These are phyloP conservation scores for Acephala macrosclerotiorum DNA, from an alignment of 2,329 filamentous ascomycete genomes.

Conservation along the genomic window DNA sequence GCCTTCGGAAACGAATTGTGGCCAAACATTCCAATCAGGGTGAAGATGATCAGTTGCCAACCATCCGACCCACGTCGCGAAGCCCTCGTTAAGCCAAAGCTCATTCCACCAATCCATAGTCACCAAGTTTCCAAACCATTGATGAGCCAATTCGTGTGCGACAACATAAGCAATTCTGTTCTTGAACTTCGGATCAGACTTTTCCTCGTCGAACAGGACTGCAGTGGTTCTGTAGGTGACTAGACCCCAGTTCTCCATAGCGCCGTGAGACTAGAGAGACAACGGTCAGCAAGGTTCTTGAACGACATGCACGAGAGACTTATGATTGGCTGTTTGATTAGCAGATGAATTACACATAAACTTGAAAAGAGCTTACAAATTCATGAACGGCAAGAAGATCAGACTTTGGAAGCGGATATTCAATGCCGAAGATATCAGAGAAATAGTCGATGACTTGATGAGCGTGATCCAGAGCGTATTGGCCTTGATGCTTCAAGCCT, in stretches of 20 bases:
- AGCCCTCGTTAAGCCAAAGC: conserved; percentile 88
- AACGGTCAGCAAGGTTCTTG: conserved; percentile 47
- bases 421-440: conserved; percentile 91
- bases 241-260: conserved; percentile 82
- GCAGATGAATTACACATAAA: not conserved
- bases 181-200: conserved; percentile 88
- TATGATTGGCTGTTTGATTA: conserved; percentile 20
- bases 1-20: conserved; percentile 94
- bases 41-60: conserved; percentile 78
- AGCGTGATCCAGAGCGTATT: conserved; percentile 88
- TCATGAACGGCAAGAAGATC: conserved; percentile 92
- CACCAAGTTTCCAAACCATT: conserved; percentile 95
- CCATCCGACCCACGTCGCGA: conserved; percentile 99
- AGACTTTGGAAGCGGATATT: conserved; percentile 92
- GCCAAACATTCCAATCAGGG: conserved; percentile 98
- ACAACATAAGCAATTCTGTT: conserved; percentile 97
- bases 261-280: conserved; percentile 62
- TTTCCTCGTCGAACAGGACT: conserved; percentile 93
- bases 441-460: conserved; percentile 96
- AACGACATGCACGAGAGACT: not conserved
- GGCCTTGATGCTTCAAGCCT: conserved; percentile 92
- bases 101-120: conserved; percentile 96
- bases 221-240: conserved; percentile 96
- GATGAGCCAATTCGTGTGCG: conserved; percentile 95
- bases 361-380: conserved; percentile 65